These are phyloP conservation scores for Calocybe indica DNA, from an alignment of 768 basidiomycete genomes.

Conservation along the genomic window DNA sequence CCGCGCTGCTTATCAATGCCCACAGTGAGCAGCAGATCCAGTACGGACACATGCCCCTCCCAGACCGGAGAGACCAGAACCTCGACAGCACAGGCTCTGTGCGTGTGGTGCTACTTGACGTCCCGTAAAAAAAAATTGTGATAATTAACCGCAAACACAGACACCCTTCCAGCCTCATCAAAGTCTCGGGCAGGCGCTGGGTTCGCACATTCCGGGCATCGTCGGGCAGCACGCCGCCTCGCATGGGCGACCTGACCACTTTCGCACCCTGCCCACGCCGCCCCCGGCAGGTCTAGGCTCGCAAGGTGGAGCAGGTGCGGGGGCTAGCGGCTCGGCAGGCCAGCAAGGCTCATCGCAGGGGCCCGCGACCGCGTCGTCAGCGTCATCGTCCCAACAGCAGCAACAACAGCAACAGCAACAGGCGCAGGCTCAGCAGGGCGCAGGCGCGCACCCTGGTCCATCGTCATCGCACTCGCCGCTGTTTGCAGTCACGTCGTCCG, in stretches of 20 bases:
- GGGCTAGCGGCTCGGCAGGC: too few relatives aligned
- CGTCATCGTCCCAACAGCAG: too few relatives aligned
- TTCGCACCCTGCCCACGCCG: conserved; percentile 32
- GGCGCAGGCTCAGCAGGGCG: conserved; percentile 17
- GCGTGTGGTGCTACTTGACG: conserved; percentile 23
- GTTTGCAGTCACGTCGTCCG: conserved; percentile 22
- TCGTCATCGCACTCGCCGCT: conserved; percentile 31
- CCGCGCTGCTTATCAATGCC: conserved; percentile 11
- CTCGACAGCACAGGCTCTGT: conserved; percentile 58
- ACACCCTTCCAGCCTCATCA: conserved; percentile 50
- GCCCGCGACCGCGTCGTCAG: too few relatives aligned
- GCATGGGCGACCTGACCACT: conserved; percentile 18
- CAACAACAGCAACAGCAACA: too few relatives aligned
- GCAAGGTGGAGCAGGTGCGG: too few relatives aligned
- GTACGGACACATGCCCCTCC: conserved; percentile 50
- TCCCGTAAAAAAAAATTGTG: conserved; percentile 10
- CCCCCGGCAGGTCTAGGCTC: conserved; percentile 7
- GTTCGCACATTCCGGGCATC: conserved; percentile 40
- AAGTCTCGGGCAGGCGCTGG: conserved; percentile 59
- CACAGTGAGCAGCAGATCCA: conserved; percentile 54
- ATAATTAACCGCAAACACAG: conserved; percentile 23
- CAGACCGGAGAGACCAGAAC: conserved; percentile 48
- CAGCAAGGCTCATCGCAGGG: too few relatives aligned
- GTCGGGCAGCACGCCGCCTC: conserved; percentile 9
- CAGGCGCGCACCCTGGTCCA: conserved; percentile 26